A percentile compares a stretch with the other conserved stretches of the same genome.
Evolutionary conservation across 2,329 filamentous ascomycete genomes (phyloP).

Genomic region (Hymenoscyphus fructigenus): DNA sequence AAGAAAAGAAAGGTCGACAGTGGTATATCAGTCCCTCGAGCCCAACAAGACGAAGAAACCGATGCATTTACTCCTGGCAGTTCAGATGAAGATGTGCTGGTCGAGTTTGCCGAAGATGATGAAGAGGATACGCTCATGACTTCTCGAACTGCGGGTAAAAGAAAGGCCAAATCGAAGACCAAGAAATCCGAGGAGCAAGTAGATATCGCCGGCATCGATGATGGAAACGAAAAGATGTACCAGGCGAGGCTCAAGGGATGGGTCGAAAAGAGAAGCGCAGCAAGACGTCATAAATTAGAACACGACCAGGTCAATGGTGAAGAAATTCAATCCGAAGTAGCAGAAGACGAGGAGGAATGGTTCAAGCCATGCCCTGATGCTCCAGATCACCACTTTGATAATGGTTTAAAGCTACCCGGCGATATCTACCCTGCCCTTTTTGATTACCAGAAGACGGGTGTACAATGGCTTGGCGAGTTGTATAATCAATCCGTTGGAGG

Average conservation of each 20-base stretch:
- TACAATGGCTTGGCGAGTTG: constrained; percentile 93
- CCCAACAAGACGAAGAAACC: constrained; percentile 38
- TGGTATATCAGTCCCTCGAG: constrained; percentile 16
- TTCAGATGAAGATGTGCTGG: constrained; percentile 29
- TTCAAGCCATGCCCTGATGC: constrained; percentile 82
- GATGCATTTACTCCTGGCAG: constrained; percentile 31
- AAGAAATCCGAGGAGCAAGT: constrained; percentile 36
- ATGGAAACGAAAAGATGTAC: constrained; percentile 84
- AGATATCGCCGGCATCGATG: constrained; percentile 60
- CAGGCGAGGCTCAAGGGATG: constrained; percentile 73
- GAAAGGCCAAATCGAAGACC: constrained; percentile 24
- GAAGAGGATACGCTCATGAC: constrained; percentile 40
- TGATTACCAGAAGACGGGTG: constrained; percentile 94
- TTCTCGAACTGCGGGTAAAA: constrained; percentile 40
- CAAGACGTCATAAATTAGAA: constrained; percentile 47
- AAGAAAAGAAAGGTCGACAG: constrained; percentile 52
- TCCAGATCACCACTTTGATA: constrained; percentile 71
- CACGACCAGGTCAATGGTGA: constrained; percentile 39
- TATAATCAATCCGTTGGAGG: constrained; percentile 88
- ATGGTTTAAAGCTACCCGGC: constrained; percentile 76
- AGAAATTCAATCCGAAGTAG: constrained; percentile 44
- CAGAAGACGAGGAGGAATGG: constrained; percentile 62
- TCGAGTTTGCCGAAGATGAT: constrained; percentile 31
- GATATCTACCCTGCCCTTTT: constrained; percentile 93
- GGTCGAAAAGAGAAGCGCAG: constrained; percentile 62